Evolutionary conservation across 345 rosid genomes (phyloP).

Genomic region (Lenwebbia sp.): DNA sequence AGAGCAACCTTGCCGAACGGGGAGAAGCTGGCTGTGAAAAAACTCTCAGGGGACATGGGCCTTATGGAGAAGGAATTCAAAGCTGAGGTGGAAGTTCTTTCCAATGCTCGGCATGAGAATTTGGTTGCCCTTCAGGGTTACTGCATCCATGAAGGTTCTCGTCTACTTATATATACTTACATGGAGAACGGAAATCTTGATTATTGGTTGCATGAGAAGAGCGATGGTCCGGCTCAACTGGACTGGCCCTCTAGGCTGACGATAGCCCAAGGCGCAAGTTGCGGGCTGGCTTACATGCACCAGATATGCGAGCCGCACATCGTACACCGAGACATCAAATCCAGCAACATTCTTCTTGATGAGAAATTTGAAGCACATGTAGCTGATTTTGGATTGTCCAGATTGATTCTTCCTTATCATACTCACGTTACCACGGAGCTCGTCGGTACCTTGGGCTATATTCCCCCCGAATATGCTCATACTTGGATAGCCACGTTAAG

Average conservation of each 20-base stretch:
- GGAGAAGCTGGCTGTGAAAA: constrained; percentile 31
- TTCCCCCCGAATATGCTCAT: constrained; percentile 39
- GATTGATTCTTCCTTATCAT: constrained; percentile 33
- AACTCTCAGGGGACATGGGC: constrained; percentile 34
- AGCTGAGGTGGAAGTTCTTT: constrained; percentile 36
- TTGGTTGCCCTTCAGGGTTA: constrained; percentile 37
- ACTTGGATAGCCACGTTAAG: constrained; percentile 38
- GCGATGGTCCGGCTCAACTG: constrained; percentile 22
- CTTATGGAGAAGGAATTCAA: constrained; percentile 36
- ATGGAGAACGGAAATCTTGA: constrained; percentile 43
- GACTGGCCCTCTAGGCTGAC: constrained; percentile 35
- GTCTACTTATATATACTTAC: constrained; percentile 26
- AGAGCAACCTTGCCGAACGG: constrained; percentile 28
- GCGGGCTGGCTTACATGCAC: constrained; percentile 39
- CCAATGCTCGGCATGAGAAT: constrained; percentile 32
- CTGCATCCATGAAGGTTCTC: constrained; percentile 25
- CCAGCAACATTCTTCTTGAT: constrained; percentile 39
- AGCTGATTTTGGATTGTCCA: constrained; percentile 33
- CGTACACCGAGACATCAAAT: constrained; percentile 41
- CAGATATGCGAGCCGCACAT: constrained; percentile 18
- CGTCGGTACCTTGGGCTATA: constrained; percentile 36
- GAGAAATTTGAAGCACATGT: constrained; percentile 31
- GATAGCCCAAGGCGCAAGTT: constrained; percentile 23
- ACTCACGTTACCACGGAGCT: constrained; percentile 39
- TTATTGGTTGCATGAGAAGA: constrained; percentile 35